These are phyloP conservation scores for Leptomonas pyrrhocoris DNA, from an alignment of 208 protist genomes.

Conservation along the genomic window DNA sequence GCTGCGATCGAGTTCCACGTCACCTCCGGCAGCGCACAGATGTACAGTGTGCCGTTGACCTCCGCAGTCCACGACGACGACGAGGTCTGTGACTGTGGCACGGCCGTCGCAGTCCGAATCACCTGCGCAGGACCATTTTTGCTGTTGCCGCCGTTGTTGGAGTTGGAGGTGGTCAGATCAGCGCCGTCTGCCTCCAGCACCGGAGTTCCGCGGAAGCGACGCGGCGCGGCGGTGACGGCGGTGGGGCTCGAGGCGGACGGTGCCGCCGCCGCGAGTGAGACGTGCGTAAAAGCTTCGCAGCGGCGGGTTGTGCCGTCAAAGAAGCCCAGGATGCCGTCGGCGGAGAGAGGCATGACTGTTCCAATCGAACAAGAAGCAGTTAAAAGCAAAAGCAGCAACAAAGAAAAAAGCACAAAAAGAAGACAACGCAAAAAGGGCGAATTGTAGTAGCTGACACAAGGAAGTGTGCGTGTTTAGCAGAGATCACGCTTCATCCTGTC, in stretches of 20 bases:
- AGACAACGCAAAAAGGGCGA: neutral
- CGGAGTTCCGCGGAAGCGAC: neutral
- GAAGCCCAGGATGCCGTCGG: constrained; percentile 16
- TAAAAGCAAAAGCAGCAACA: constrained; percentile 1
- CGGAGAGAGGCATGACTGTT: constrained; percentile 21
- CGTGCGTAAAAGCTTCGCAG: constrained; percentile 29
- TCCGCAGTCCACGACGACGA: neutral
- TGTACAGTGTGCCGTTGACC: constrained; percentile 14
- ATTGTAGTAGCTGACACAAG: neutral
- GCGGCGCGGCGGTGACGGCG: neutral
- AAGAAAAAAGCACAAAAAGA: constrained; percentile 6
- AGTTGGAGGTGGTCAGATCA: neutral
- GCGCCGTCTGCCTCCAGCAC: neutral
- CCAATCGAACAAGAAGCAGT: neutral
- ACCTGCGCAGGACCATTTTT: neutral
- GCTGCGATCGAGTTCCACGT: constrained; percentile 25
- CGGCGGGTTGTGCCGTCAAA: constrained; percentile 4
- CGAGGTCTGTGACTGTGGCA: neutral
- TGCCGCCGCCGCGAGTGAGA: constrained; percentile 12
- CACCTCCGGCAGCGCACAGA: constrained; percentile 26
- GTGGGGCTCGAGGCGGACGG: neutral
- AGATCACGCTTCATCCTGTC: too few species aligned
- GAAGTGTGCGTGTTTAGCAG: neutral
- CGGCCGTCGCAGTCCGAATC: constrained; percentile 10
- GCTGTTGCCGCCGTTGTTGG: neutral